A percentile compares a stretch with the other conserved stretches of the same genome.
phyloP scores from a whole-genome alignment of 2,329 filamentous ascomycete genomes.

The Paraphoma chrysanthemicola region DNA sequence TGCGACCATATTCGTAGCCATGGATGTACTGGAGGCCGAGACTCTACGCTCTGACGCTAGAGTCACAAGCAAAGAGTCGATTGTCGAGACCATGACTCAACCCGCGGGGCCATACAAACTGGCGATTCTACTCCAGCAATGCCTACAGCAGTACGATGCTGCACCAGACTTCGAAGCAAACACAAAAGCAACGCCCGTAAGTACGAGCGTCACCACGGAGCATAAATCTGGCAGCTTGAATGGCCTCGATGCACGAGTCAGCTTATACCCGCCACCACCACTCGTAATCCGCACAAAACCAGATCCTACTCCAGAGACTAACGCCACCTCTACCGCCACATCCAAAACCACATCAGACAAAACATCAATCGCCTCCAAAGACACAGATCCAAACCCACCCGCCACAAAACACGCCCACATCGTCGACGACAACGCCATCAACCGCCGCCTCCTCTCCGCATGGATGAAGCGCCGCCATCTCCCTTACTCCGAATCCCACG shows the following conservation, averaged over 20 bases:
- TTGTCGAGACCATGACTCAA: constrained; percentile 37
- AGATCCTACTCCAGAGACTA: neutral
- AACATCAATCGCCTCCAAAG: constrained; percentile 41
- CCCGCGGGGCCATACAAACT: constrained; percentile 37
- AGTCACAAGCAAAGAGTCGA: constrained; percentile 20
- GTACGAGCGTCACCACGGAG: neutral
- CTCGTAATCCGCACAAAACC: neutral
- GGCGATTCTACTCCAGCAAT: constrained; percentile 23
- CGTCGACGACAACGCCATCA: constrained; percentile 47
- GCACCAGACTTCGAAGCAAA: constrained; percentile 3
- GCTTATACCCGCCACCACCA: neutral
- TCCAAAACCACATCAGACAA: constrained; percentile 20
- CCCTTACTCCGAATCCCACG: constrained; percentile 27
- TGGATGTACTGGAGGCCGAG: constrained; percentile 34
- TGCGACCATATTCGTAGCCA: constrained; percentile 30
- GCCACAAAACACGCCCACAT: constrained; percentile 28
- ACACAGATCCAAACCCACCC: neutral
- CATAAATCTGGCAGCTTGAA: neutral
- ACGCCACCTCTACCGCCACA: neutral
- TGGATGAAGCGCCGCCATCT: constrained; percentile 31
- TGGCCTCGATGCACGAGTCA: neutral
- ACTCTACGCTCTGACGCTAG: constrained; percentile 33
- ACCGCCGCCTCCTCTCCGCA: constrained; percentile 34
- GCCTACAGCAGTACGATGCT: constrained; percentile 25
- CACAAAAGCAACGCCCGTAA: neutral